A percentile compares a stretch with the other conserved stretches of the same genome.
phyloP scores from a whole-genome alignment of 163 green algal genomes.

The Coccomyxa subellipsoidea region DNA sequence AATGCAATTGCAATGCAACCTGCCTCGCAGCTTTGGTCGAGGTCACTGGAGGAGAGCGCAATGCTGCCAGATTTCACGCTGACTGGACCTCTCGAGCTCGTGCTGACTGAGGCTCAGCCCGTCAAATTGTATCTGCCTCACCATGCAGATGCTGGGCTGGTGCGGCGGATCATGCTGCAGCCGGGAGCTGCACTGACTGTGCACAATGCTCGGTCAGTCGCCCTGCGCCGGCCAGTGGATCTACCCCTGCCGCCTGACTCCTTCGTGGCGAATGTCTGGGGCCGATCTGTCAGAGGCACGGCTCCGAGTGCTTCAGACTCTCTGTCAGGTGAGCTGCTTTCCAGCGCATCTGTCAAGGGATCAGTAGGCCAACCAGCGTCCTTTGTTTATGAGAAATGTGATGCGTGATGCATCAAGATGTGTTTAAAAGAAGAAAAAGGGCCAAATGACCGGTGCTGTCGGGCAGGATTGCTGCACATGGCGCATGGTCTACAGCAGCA shows the following conservation, averaged over 20 bases:
- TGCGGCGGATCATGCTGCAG: neutral
- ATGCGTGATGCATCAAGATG: too few species aligned
- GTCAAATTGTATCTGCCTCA: constrained; percentile 35
- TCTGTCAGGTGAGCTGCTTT: neutral
- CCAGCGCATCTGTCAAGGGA: too few species aligned
- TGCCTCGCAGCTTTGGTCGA: constrained; percentile 11
- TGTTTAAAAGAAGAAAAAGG: too few species aligned
- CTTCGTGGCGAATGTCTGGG: constrained; percentile 4
- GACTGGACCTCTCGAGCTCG: constrained; percentile 30
- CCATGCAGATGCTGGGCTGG: constrained; percentile 17
- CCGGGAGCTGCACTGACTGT: constrained; percentile 8
- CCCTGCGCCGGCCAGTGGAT: neutral
- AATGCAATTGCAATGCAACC: neutral
- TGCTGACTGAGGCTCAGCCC: constrained; percentile 5
- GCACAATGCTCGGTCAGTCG: neutral
- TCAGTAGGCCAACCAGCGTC: too few species aligned
- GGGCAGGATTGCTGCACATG: neutral
- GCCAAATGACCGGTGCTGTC: too few species aligned
- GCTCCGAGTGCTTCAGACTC: neutral
- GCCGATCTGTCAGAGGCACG: neutral
- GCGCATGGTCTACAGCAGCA: neutral
- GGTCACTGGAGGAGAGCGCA: constrained; percentile 14
- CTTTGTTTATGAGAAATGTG: too few species aligned
- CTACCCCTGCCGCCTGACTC: neutral
- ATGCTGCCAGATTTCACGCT: constrained; percentile 31